Base-by-base conservation (phyloP, 2,329 filamentous ascomycete species). In the Neofusicoccum sp. region DNA sequence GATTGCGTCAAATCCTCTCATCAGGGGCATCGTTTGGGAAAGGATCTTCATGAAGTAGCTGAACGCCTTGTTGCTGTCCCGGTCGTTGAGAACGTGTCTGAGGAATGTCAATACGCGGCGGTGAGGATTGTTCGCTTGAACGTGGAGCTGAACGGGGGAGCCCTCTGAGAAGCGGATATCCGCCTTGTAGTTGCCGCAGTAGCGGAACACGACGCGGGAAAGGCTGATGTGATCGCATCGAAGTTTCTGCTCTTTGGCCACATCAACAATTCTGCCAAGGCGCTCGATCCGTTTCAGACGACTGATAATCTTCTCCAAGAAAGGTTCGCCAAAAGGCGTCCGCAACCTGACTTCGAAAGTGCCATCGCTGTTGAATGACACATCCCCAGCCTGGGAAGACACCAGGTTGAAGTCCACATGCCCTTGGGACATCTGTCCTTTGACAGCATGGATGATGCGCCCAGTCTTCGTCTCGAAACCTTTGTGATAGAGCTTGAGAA, bases 241-340 rank as follows among this genome's bases (percentile, higher is more conserved):
- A 39, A 90, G 83, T 58, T 83, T 80, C 67, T 85, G 80, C 66
- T 81, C 79, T 61, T 86, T 80, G 66, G 93, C 84, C 1, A 88
- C 86, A 48, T 87, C 84, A 31, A 92, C 80, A 69, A 91, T 91
- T 47, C 84, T 84, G 43, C 92, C 87, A 33, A 95, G 81, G 22
- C 89, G 85, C 69, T 90, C 86, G 63, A 95, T 85, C 11, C 87
- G 85, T 67, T 86, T 83, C 49, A 93, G 79, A 33, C 87, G 83
- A 56, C 83, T 79, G 65, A 81, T 79, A 22, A 93, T 80, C n/a
- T 81, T 77, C 3, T 83, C 80, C 3, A 92, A 74, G 12, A 89
- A 81, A 0, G 87, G 80, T 48, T 80, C 78, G 22, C 88, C 88
- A 49, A 89, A 83, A 1, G 80, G 77, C 0, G 85, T 83, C 8